Evolutionary conservation across 805 yeast species (phyloP).

Genomic region (Candida mattraensis): DNA sequence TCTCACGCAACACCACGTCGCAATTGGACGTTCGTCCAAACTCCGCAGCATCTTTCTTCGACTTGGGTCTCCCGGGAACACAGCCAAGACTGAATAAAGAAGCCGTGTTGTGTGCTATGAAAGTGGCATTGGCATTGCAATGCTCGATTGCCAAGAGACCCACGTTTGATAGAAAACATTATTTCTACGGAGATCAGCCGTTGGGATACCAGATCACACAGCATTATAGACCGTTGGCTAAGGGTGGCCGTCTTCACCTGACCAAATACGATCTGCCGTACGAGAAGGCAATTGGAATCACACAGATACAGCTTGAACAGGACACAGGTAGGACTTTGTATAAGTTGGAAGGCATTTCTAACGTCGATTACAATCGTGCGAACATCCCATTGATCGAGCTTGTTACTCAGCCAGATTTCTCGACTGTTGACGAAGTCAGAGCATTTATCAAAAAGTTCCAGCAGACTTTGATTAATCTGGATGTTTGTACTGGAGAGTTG

Average conservation of each 20-base stretch:
- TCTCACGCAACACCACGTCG: conserved; percentile 49
- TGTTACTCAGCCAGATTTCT: conserved; percentile 88
- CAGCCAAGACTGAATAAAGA: conserved; percentile 80
- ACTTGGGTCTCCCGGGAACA: conserved; percentile 88
- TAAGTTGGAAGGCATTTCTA: conserved; percentile 38
- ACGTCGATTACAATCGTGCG: conserved; percentile 80
- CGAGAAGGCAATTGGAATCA: conserved; percentile 55
- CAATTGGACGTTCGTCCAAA: conserved; percentile 54
- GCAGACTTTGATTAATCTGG: conserved; percentile 61
- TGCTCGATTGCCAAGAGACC: conserved; percentile 56
- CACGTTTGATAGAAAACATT: conserved; percentile 90
- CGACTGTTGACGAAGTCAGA: conserved; percentile 61
- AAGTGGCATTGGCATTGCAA: conserved; percentile 69
- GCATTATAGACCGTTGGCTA: conserved; percentile 76
- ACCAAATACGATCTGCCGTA: conserved; percentile 46
- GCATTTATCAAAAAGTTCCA: conserved; percentile 83
- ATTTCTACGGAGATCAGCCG: conserved; percentile 96
- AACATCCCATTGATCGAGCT: conserved; percentile 87
- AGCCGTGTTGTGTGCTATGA: conserved; percentile 67
- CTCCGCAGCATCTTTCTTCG: conserved; percentile 70
- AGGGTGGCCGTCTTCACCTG: conserved; percentile 58
- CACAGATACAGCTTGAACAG: conserved; percentile 89
- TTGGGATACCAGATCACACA: conserved; percentile 95
- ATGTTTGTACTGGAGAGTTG: conserved; percentile 83
- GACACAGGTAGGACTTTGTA: conserved; percentile 86